A percentile compares a stretch with the other conserved stretches of the same genome.
Conservation (phyloP, 257 asterid species). For the Knoxia roxburghii region DNA sequence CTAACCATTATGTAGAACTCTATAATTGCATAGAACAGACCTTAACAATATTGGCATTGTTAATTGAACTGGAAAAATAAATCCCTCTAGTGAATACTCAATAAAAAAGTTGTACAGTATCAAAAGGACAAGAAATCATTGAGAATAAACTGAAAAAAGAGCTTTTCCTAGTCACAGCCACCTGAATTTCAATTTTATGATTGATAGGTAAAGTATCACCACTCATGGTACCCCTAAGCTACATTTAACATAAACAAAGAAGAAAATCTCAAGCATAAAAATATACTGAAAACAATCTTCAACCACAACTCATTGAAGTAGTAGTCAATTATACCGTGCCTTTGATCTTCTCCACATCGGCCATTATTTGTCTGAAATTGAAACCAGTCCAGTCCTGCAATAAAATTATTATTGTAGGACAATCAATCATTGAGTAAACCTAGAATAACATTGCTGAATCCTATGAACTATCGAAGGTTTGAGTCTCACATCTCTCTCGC, state of each 20-base stretch:
- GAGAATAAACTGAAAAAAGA: neutral
- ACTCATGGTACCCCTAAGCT: neutral
- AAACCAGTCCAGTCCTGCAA: conserved; percentile 98
- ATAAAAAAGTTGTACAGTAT: neutral
- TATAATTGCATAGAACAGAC: neutral
- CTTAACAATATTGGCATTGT: neutral
- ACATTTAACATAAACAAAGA: neutral
- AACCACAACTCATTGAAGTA: conserved; percentile 13
- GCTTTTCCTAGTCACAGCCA: neutral
- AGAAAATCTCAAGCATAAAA: neutral
- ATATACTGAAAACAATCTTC: neutral
- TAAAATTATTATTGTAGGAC: conserved; percentile 20
- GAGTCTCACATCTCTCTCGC: neutral
- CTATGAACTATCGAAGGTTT: neutral
- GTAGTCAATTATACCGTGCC: conserved; percentile 71
- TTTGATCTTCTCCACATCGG: conserved; percentile 96
- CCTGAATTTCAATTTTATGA: neutral
- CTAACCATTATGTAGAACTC: neutral
- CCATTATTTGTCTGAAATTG: conserved; percentile 88
- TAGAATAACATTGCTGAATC: neutral
- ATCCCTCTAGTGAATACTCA: neutral
- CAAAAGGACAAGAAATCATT: neutral
- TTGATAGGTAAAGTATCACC: neutral
- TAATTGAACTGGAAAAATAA: neutral
- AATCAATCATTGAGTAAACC: conserved; percentile 1